Evolutionary conservation across 192 early-diverging fungal species (phyloP), one percentile per base, ranked within the genome.

Genomic region (Funneliformis mosseae): DNA sequence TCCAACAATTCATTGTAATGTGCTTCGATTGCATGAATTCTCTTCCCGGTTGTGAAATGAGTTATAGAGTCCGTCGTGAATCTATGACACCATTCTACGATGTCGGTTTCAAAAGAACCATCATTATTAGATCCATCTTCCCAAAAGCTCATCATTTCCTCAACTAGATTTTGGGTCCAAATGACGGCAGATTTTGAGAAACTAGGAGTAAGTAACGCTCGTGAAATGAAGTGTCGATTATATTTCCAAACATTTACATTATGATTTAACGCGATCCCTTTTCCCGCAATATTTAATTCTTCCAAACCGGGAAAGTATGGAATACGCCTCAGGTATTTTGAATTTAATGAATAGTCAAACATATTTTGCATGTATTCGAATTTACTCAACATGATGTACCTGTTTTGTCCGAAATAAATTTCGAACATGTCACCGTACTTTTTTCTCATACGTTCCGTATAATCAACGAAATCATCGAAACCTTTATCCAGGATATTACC

Each of bases 21-120:
- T 21, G 50, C 18, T 55, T 55, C 67, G 14, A 33, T 41, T 28
- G 67, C 28, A 11, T 69, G 67, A 18, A 69, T n/a, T 69, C 11
- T 69, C 4, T n/a, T 38, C 3, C 66, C 25, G 9, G 66, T 69
- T 4, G 67, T 69, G 11, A 69, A 33, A 69, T 69, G 27, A 18
- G 67, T 69, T n/a, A 69, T 69, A n/a, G 67, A 38, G 28, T 69
- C 67, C 0, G 28, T 69, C 28, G 67, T 69, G 33, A 69, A 69
- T 28, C 28, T 69, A 69, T 69, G 28, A 69, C 25, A 14, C 67
- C 28, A 69, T 69, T 69, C 67, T 33, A 69, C 67, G 4, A 69
- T 4, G 4, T 69, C 10, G 1, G 66, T 68, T 33, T 9, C 27
- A 27, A 69, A 38, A 69, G 9, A n/a, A 14, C 67, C 67, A 69